Conservation (phyloP, 208 protist genomes). For the Leishmania amazonensis region DNA sequence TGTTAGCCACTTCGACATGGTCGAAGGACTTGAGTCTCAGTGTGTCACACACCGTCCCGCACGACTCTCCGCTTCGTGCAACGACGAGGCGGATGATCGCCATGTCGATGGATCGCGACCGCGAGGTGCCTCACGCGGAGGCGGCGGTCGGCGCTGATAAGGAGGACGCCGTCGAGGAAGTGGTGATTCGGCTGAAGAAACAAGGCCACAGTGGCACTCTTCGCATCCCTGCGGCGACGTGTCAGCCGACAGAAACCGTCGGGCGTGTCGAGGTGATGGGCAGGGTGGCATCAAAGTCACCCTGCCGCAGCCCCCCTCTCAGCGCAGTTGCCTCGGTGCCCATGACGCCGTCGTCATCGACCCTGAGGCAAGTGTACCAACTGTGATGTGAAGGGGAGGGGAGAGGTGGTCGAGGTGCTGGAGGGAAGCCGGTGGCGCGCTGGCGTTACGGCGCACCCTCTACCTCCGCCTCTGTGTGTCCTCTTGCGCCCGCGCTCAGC, state of each 20-base stretch:
- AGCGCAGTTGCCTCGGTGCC: not conserved
- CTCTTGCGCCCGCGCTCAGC: not conserved
- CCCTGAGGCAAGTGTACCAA: not conserved
- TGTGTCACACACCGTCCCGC: not conserved
- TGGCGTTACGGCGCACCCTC: not conserved
- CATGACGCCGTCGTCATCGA: no score
- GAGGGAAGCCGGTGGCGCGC: not conserved
- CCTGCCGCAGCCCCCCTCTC: not conserved
- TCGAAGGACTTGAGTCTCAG: not conserved
- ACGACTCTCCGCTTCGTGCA: not conserved
- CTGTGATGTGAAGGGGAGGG: constrained; percentile 1
- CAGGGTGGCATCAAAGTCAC: not conserved
- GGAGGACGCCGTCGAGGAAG: constrained; percentile 2
- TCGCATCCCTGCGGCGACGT: not conserved
- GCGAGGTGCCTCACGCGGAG: not conserved
- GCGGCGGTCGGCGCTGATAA: not conserved
- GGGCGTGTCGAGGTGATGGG: not conserved
- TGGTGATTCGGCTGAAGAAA: not conserved
- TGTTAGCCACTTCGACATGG: not conserved
- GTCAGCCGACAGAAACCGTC: not conserved
- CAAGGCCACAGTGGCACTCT: not conserved
- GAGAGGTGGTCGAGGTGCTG: not conserved
- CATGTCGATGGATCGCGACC: not conserved
- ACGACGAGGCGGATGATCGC: not conserved
- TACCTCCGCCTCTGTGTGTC: not conserved